phyloP scores from a whole-genome alignment of 192 early-diverging fungal genomes.

The Chytriomyces sp. region DNA sequence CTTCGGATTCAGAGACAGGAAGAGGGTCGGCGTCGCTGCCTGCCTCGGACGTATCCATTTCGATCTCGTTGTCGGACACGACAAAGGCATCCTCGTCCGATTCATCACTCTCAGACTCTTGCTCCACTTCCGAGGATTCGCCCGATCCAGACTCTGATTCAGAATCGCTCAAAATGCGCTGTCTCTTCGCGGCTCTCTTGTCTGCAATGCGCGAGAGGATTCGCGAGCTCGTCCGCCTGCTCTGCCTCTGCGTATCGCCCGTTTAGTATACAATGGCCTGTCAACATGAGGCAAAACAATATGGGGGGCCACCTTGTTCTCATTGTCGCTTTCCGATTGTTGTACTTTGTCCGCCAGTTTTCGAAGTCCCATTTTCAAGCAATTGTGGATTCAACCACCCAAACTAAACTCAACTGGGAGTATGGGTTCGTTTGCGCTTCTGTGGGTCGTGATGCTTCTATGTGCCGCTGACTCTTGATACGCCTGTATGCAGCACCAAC shows the following conservation, averaged over 20 bases:
- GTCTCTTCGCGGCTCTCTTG: conserved; percentile 1
- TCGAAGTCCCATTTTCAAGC: too few relatives aligned
- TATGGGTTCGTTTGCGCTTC: too few relatives aligned
- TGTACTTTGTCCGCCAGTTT: too few relatives aligned
- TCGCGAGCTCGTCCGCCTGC: background rate
- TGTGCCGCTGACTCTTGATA: too few relatives aligned
- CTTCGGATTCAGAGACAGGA: background rate
- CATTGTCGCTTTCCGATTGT: too few relatives aligned
- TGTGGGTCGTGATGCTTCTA: too few relatives aligned
- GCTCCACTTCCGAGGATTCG: background rate
- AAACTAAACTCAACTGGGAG: too few relatives aligned
- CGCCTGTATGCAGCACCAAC: too few relatives aligned
- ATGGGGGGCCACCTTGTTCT: too few relatives aligned
- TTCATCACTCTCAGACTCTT: background rate
- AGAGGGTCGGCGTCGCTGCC: background rate
- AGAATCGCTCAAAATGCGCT: background rate
- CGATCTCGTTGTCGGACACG: background rate
- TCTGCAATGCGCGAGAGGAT: background rate
- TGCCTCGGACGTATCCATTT: background rate
- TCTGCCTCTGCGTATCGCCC: background rate
- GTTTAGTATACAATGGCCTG: background rate
- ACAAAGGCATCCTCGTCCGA: background rate
- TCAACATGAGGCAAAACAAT: too few relatives aligned
- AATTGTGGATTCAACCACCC: too few relatives aligned
- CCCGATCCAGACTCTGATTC: background rate